Percentiles rank a stretch among this genome's conserved stretches.
Conservation (phyloP, 108 stramenopile genomes). For the Nitzschia sp. region DNA sequence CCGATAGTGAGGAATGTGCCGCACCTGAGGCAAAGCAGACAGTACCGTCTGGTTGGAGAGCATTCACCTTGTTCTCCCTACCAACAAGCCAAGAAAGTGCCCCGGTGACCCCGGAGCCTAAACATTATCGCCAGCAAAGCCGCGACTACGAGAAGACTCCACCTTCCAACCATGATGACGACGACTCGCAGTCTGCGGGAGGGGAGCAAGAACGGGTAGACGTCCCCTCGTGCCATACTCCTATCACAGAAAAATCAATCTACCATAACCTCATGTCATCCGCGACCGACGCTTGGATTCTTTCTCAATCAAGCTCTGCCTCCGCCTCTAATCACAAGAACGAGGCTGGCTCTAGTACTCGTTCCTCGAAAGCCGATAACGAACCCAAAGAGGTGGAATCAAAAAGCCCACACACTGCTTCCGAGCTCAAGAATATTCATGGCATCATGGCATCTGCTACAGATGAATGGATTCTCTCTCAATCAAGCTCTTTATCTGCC, state of each 20-base stretch:
- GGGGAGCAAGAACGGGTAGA: too few species aligned
- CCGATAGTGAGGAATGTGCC: not conserved
- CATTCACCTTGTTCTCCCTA: not conserved
- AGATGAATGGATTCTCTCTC: too few species aligned
- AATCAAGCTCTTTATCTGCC: too few species aligned
- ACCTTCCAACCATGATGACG: not conserved
- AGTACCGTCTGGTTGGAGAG: not conserved
- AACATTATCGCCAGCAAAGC: not conserved
- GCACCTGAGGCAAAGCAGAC: not conserved
- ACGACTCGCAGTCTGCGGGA: not conserved
- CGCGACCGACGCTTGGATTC: conserved; percentile 15
- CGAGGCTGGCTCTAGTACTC: not conserved
- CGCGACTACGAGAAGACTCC: conserved; percentile 12
- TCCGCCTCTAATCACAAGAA: not conserved
- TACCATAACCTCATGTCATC: not conserved
- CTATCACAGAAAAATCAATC: too few species aligned
- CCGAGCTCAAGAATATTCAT: too few species aligned
- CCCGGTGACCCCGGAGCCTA: not conserved
- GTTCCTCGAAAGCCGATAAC: not conserved
- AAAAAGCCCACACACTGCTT: too few species aligned
- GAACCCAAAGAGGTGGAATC: not conserved
- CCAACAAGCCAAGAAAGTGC: not conserved
- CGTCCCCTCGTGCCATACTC: too few species aligned
- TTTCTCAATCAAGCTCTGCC: not conserved
- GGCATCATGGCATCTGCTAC: too few species aligned